A percentile compares a stretch with the other conserved stretches of the same genome.
phyloP scores from a whole-genome alignment of 768 basidiomycete genomes.

The Russula olivacea region DNA sequence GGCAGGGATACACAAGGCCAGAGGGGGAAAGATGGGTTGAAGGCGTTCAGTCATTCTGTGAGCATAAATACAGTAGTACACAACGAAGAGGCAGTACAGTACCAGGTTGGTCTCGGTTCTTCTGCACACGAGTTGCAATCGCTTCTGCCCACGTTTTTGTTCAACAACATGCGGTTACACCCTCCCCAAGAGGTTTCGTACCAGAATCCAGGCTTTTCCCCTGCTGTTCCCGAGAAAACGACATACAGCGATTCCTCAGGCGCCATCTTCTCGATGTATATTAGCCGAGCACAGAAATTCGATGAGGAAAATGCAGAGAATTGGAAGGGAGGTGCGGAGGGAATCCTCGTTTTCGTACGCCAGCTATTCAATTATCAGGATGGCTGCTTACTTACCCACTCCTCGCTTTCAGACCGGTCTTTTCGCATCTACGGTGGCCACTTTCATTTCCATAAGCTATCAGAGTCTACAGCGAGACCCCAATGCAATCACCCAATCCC shows the following conservation, averaged over 20 bases:
- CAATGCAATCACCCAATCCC: not conserved
- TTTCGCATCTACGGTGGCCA: not conserved
- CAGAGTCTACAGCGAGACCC: not conserved
- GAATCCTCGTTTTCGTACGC: slow-evolving; percentile 4
- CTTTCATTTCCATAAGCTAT: not conserved
- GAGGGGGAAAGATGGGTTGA: too few species aligned
- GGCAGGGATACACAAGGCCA: too few species aligned
- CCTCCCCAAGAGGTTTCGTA: not conserved
- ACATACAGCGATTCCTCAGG: not conserved
- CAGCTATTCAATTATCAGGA: not conserved
- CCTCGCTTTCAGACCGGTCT: not conserved
- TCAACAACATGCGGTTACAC: not conserved
- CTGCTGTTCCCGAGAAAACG: not conserved
- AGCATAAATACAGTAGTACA: too few species aligned
- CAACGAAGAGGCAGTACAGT: too few species aligned
- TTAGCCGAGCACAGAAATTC: not conserved
- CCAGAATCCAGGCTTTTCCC: not conserved
- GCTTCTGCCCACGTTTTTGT: not conserved
- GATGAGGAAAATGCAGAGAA: not conserved
- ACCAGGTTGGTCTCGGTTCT: too few species aligned
- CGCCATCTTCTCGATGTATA: slow-evolving; percentile 1
- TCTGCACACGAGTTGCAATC: too few species aligned
- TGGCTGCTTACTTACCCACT: not conserved
- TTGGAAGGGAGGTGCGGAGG: not conserved
- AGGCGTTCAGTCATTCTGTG: too few species aligned